phyloP scores from a whole-genome alignment of 257 asterid genomes.

The Solanum habrochaites region DNA sequence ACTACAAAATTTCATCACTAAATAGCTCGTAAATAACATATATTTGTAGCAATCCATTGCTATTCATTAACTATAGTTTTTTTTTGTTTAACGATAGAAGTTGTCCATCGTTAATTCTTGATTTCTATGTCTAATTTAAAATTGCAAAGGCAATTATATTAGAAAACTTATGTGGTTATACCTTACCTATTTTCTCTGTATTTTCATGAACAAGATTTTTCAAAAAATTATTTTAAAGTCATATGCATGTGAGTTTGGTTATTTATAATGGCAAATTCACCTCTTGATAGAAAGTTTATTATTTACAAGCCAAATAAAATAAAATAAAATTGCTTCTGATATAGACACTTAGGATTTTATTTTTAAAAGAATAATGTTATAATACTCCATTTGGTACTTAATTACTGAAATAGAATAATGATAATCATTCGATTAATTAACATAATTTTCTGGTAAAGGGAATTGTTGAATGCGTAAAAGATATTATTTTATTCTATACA shows the following conservation, averaged over 20 bases:
- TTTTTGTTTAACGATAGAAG: background rate
- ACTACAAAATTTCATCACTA: background rate
- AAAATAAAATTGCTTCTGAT: background rate
- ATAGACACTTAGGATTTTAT: background rate
- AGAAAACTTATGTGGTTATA: background rate
- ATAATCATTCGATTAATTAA: background rate
- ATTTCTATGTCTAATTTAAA: background rate
- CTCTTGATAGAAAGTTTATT: background rate
- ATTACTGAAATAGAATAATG: background rate
- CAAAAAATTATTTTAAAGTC: too few species aligned
- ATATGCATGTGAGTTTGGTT: background rate
- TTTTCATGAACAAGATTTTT: background rate
- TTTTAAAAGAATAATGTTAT: background rate
- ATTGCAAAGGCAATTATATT: background rate
- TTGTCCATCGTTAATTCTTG: background rate
- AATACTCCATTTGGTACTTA: background rate
- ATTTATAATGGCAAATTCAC: background rate
- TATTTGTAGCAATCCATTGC: background rate
- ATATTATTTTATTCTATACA: background rate
- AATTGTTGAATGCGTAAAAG: background rate
- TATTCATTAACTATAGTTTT: background rate
- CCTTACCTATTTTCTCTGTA: background rate
- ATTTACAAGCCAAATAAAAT: background rate
- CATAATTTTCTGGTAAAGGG: background rate
- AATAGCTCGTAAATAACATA: background rate